Percentiles rank a stretch among this genome's conserved stretches.
Conservation (phyloP, 768 basidiomycete species). For the Paxillus ammoniavirescens region DNA sequence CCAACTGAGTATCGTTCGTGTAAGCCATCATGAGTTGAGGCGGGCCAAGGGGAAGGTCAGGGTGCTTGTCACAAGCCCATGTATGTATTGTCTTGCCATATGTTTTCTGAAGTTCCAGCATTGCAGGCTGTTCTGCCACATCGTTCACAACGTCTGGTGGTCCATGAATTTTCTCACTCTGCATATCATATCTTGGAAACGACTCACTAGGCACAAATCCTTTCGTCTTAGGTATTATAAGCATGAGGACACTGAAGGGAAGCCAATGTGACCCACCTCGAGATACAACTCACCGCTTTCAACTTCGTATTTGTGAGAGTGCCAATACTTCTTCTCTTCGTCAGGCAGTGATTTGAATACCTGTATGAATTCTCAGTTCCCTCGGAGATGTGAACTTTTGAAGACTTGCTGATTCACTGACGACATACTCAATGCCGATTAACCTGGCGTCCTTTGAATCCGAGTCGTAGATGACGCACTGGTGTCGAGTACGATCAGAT, state of each 20-base stretch:
- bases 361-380: conserved; percentile 11
- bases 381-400: neutral
- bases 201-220: conserved; percentile 23
- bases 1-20: conserved; percentile 37
- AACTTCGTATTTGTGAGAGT: conserved; percentile 50
- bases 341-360: conserved; percentile 39
- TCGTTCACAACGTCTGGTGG: conserved; percentile 31
- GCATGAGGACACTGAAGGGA: neutral
- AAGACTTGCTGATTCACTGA: conserved; percentile 34
- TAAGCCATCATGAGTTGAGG: conserved; percentile 48
- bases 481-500: conserved; percentile 32
- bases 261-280: conserved; percentile 12
- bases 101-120: conserved; percentile 44
- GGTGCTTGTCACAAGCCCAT: conserved; percentile 37
- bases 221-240: conserved; percentile 17
- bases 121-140: conserved; percentile 36
- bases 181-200: neutral
- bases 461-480: conserved; percentile 46
- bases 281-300: conserved; percentile 36
- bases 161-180: neutral
- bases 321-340: conserved; percentile 53
- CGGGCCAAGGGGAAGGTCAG: conserved; percentile 44
- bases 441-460: conserved; percentile 42
- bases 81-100: conserved; percentile 48
- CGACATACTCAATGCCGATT: conserved; percentile 55